Conservation (phyloP, 1,139 yeast genomes). For the Yamadazyma buinensis region DNA sequence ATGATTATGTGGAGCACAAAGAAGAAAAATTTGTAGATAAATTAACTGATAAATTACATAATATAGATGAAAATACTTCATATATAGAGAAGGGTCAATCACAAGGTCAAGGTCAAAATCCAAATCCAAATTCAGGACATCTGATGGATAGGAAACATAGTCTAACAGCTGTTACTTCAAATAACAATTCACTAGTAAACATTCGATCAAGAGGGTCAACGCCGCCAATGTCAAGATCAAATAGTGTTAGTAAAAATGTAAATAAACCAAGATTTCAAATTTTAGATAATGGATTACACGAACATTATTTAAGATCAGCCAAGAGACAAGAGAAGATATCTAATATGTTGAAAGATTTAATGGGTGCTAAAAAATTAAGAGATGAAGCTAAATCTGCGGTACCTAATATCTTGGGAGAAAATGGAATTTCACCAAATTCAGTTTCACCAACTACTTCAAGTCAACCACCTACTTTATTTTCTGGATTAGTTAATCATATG, state of each 20-base stretch:
- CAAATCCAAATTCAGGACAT: too few relatives aligned
- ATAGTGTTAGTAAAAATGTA: constrained; percentile 7
- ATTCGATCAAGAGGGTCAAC: constrained; percentile 9
- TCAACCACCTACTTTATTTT: constrained; percentile 73
- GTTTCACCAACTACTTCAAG: too few relatives aligned
- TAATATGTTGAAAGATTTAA: constrained; percentile 79
- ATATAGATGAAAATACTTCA: neutral
- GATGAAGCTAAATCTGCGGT: constrained; percentile 83
- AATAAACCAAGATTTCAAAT: constrained; percentile 45
- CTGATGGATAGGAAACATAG: too few relatives aligned
- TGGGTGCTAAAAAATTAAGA: constrained; percentile 77
- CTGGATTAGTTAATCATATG: constrained; percentile 74
- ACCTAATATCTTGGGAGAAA: constrained; percentile 50
- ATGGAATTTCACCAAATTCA: neutral
- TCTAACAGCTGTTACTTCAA: too few relatives aligned
- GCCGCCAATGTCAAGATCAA: constrained; percentile 15
- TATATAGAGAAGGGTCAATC: too few relatives aligned
- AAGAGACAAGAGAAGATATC: constrained; percentile 86
- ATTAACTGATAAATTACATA: neutral
- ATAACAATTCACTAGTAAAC: neutral
- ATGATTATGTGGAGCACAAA: too few relatives aligned
- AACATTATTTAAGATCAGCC: constrained; percentile 71
- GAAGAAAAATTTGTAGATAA: neutral
- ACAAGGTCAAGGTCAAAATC: too few relatives aligned
- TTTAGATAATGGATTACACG: constrained; percentile 68